These are phyloP conservation scores for Stagonosporopsis rhizophila DNA, from an alignment of 2,329 filamentous ascomycete species.

Conservation along the genomic window DNA sequence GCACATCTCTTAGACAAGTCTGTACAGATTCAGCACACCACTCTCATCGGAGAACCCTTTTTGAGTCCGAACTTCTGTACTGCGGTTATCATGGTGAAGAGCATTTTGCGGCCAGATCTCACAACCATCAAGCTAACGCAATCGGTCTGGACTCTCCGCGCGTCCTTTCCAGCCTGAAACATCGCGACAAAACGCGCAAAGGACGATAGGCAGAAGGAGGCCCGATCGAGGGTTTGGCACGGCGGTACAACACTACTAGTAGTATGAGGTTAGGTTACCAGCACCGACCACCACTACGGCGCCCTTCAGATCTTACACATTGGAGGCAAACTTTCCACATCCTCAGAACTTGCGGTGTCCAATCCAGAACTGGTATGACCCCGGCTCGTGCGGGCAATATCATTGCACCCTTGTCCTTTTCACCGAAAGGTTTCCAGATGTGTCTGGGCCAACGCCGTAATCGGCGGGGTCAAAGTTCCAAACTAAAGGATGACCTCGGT, in stretches of 20 bases:
- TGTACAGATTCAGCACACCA: too few relatives aligned
- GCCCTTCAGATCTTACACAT: background rate
- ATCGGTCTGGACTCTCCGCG: background rate
- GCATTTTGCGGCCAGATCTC: background rate
- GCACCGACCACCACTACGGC: background rate
- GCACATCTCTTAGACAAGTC: too few relatives aligned
- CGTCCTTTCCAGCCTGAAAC: constrained; percentile 1
- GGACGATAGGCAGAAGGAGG: too few relatives aligned
- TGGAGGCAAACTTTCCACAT: background rate
- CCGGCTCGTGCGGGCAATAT: background rate
- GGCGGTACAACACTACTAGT: background rate
- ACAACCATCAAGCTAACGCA: background rate
- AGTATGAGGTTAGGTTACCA: background rate
- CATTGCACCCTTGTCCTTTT: background rate
- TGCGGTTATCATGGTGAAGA: background rate
- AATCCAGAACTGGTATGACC: constrained; percentile 1
- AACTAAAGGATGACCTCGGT: background rate
- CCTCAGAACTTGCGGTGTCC: background rate
- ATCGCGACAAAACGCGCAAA: background rate
- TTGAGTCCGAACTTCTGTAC: background rate
- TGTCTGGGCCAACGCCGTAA: background rate
- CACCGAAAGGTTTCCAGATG: background rate
- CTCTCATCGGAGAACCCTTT: too few relatives aligned
- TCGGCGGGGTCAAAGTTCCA: background rate
- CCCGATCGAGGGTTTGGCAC: background rate